phyloP scores from a whole-genome alignment of 805 yeast species.

The Schizosaccharomyces cryophilus region DNA sequence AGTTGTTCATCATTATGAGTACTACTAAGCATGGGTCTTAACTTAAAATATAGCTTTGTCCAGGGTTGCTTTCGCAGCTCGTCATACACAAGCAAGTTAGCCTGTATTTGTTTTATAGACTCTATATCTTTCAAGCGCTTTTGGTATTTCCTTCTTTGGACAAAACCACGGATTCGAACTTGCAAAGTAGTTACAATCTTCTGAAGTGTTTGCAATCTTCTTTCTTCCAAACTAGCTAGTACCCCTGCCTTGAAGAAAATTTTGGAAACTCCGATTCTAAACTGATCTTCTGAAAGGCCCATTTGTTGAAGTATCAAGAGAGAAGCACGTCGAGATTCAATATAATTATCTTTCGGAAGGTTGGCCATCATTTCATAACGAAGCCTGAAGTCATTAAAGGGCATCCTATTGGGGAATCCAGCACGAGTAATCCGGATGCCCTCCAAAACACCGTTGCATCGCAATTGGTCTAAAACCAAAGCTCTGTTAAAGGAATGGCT shows the following conservation, averaged over 20 bases:
- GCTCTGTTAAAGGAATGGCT: constrained; percentile 48
- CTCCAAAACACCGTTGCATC: constrained; percentile 94
- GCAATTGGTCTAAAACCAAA: constrained; percentile 62
- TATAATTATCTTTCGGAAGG: constrained; percentile 7
- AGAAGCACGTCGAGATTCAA: constrained; percentile 39
- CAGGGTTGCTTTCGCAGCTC: constrained; percentile 36
- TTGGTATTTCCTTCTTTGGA: constrained; percentile 26
- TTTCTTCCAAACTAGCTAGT: constrained; percentile 50
- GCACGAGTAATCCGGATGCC: constrained; percentile 93
- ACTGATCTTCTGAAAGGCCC: constrained; percentile 31
- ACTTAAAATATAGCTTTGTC: constrained; percentile 44
- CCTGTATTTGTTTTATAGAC: constrained; percentile 44
- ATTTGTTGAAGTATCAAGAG: constrained; percentile 41
- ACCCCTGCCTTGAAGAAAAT: constrained; percentile 57
- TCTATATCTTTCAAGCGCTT: constrained; percentile 32
- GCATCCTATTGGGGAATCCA: constrained; percentile 83
- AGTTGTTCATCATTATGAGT: constrained; percentile 6
- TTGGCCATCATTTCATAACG: constrained; percentile 41
- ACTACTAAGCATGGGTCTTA: constrained; percentile 54
- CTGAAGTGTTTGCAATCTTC: constrained; percentile 41
- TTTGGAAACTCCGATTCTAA: constrained; percentile 46
- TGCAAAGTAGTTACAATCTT: constrained; percentile 36
- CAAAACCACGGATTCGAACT: constrained; percentile 37
- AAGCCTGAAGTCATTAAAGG: constrained; percentile 52
- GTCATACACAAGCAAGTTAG: constrained; percentile 31